phyloP scores from a whole-genome alignment of 257 asterid species.

The Przewalskia tangutica region DNA sequence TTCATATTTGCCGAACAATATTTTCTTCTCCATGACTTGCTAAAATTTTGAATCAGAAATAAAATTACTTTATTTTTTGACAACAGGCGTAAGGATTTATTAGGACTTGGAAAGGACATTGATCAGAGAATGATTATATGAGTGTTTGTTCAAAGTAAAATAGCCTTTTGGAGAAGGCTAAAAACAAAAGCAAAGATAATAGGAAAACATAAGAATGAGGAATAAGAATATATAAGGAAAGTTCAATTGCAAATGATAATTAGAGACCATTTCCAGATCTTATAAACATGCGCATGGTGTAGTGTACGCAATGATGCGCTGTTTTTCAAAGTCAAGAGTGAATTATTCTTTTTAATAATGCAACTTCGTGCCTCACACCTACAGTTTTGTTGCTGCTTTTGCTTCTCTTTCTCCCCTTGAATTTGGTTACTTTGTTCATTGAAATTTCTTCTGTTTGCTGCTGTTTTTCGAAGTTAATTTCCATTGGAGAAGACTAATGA shows the following conservation, averaged over 20 bases:
- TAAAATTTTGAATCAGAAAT: neutral
- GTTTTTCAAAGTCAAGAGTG: neutral
- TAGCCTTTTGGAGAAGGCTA: neutral
- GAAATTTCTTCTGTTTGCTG: neutral
- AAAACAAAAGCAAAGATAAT: neutral
- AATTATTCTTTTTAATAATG: neutral
- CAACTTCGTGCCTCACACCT: constrained; percentile 35
- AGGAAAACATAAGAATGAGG: neutral
- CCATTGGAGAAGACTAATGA: constrained; percentile 20
- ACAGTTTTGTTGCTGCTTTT: constrained; percentile 25
- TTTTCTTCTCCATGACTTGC: constrained; percentile 19
- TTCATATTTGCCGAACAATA: constrained; percentile 30
- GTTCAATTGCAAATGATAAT: neutral
- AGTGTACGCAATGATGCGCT: neutral
- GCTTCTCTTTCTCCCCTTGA: constrained; percentile 16
- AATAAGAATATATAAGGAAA: neutral
- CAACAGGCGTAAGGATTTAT: too few species aligned
- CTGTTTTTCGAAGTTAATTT: constrained; percentile 42
- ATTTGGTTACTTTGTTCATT: constrained; percentile 19
- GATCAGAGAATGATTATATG: neutral
- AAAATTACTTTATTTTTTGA: neutral
- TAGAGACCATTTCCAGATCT: neutral
- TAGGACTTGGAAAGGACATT: neutral
- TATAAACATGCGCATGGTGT: neutral
- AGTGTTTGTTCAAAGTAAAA: neutral